Conservation (phyloP, 768 basidiomycete species). For the Lyophyllum semitale region DNA sequence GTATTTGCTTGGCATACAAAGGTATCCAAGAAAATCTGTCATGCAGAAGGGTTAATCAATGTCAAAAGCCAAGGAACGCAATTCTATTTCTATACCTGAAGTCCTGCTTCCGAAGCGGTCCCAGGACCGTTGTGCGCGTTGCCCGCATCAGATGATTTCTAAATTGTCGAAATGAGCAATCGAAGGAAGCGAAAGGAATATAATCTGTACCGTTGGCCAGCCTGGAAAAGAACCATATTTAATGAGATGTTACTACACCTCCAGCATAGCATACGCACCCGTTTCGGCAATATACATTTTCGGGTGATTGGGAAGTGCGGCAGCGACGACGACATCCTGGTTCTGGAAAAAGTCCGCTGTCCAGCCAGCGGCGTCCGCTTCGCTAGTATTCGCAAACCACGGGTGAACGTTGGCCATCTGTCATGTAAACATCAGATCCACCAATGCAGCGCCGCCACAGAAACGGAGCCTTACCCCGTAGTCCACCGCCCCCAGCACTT, state of each 20-base stretch:
- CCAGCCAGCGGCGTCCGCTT: constrained; percentile 75
- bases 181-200: not conserved
- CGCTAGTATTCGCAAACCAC: constrained; percentile 86
- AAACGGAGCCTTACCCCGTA: constrained; percentile 58
- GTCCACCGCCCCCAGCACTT: constrained; percentile 63
- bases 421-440: not conserved
- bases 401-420: constrained; percentile 91
- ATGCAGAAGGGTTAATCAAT: constrained; percentile 8
- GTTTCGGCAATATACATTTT: constrained; percentile 94
- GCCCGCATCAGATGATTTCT: constrained; percentile 61
- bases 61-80: not conserved
- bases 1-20: constrained; percentile 87
- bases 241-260: not conserved
- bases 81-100: constrained; percentile 45
- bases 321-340: constrained; percentile 61
- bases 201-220: constrained; percentile 63
- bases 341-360: constrained; percentile 75
- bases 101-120: constrained; percentile 55
- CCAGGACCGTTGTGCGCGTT: constrained; percentile 72
- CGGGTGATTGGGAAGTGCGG: constrained; percentile 66
- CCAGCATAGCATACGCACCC: constrained; percentile 35
- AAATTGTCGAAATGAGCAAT: not conserved
- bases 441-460: not conserved
- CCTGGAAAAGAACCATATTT: constrained; percentile 15
- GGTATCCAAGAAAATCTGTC: constrained; percentile 75